Evolutionary conservation across 345 rosid species (phyloP), one percentile per base, ranked within the genome.

Genomic region (Melastoma malabathricum): DNA sequence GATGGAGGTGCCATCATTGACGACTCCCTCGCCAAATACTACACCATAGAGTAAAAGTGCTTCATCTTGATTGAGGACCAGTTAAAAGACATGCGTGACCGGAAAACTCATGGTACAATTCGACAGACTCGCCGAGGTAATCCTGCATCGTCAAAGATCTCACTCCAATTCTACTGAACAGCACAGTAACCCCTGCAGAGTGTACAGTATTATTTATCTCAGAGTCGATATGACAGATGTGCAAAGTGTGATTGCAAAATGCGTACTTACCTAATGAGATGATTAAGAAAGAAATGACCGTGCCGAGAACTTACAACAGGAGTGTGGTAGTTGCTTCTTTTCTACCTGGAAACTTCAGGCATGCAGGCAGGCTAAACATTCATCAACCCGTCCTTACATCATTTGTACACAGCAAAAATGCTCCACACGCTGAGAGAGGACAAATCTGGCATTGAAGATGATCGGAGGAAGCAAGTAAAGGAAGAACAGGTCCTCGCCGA

Each of bases 271-370:
- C 67, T 15, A 70, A 8, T 47, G 85, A 76, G 58, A 76, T 74
- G 62, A 79, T 60, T 69, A 72, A 76, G 62, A 76, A 82, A 15
- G 85, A 82, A 52, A 79, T 79, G 18, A 72, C 73, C 5, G 89
- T 79, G 27, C 89, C 85, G 29, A 72, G 18, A 14, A 76, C 64
- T 48, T 85, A 85, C 60, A 79, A 82, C 72, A 76, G 38, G 68
- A 82, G 58, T 20, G 76, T 82, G 18, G 61, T 70, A 1, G 75
- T 64, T 68, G 79, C 68, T 82, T 82, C 59, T 79, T 82, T 69
- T 82, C 78, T 56, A 82, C 89, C 71, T 82, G 89, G 63, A 82
- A 79, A 49, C 89, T 82, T n/a, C n/a, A n/a, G n/a, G n/a, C n/a
- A n/a, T n/a, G 72, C 43, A 71, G 61, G 13, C 51, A 47, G 17